phyloP scores from a whole-genome alignment of 345 rosid species.

The Eucalyptus cladocalyx region DNA sequence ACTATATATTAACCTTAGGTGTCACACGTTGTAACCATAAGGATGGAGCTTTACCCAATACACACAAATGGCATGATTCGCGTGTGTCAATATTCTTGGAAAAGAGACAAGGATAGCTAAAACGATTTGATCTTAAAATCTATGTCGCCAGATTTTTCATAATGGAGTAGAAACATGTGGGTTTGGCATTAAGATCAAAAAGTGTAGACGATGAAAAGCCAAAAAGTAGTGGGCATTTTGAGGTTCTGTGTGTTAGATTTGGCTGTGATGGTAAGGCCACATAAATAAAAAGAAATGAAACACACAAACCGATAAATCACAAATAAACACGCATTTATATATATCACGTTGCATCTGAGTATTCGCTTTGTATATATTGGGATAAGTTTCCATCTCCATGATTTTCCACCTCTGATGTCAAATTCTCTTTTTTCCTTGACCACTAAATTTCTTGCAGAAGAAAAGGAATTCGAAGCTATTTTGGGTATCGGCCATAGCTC shows the following conservation, averaged over 20 bases:
- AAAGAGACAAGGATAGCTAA: background rate
- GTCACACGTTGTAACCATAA: background rate
- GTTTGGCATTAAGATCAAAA: background rate
- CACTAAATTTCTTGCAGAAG: slow-evolving; percentile 21
- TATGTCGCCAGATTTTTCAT: background rate
- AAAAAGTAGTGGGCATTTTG: background rate
- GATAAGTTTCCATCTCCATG: background rate
- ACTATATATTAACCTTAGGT: background rate
- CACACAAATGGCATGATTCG: background rate
- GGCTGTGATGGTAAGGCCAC: background rate
- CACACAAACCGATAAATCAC: background rate
- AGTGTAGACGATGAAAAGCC: too few species aligned
- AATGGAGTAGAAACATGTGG: background rate
- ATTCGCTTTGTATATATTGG: background rate
- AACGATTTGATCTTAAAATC: background rate
- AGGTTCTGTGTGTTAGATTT: background rate
- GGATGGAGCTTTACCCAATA: background rate
- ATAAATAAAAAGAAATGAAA: background rate
- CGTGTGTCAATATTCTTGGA: background rate
- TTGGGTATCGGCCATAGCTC: slow-evolving; percentile 79
- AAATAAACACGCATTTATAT: background rate
- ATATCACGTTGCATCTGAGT: background rate
- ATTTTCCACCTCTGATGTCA: background rate
- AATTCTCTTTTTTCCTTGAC: background rate
- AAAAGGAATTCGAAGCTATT: slow-evolving; percentile 61